A percentile compares a stretch with the other conserved stretches of the same genome.
Conservation (phyloP, 2,329 filamentous ascomycete species). For the Aspergillus spinulosporus region DNA sequence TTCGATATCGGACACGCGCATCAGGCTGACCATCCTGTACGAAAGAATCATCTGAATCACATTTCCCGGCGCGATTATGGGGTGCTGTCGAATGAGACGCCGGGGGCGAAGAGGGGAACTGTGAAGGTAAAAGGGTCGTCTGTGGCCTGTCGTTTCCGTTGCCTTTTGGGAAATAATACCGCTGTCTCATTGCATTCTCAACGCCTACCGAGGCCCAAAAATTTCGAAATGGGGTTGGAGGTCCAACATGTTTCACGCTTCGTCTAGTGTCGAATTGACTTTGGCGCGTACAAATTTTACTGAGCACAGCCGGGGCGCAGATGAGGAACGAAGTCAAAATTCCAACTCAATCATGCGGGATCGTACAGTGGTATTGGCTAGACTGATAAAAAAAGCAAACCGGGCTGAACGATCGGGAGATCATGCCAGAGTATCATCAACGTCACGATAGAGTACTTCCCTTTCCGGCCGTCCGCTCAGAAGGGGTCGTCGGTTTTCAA, state of each 20-base stretch:
- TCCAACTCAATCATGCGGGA: neutral
- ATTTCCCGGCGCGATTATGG: neutral
- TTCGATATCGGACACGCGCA: neutral
- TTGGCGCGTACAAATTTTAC: neutral
- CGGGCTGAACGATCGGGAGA: conserved; percentile 3
- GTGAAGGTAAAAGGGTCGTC: neutral
- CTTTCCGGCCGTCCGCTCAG: conserved; percentile 26
- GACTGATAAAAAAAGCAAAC: neutral
- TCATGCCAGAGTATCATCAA: conserved; percentile 31
- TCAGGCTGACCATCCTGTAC: neutral
- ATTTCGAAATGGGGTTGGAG: neutral
- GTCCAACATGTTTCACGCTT: neutral
- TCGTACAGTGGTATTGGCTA: neutral
- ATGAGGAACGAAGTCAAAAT: neutral
- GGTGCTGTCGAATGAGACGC: neutral
- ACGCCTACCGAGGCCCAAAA: neutral
- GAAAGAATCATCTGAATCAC: neutral
- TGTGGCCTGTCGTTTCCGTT: neutral
- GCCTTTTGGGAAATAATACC: neutral
- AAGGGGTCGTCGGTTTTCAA: conserved; percentile 62
- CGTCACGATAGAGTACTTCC: conserved; percentile 35
- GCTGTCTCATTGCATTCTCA: neutral
- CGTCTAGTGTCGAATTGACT: conserved; percentile 1
- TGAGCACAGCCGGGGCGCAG: neutral
- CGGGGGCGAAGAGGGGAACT: neutral